These are phyloP conservation scores for Aspergillus carbonarius DNA, from an alignment of 2,329 filamentous ascomycete genomes.

Conservation along the genomic window DNA sequence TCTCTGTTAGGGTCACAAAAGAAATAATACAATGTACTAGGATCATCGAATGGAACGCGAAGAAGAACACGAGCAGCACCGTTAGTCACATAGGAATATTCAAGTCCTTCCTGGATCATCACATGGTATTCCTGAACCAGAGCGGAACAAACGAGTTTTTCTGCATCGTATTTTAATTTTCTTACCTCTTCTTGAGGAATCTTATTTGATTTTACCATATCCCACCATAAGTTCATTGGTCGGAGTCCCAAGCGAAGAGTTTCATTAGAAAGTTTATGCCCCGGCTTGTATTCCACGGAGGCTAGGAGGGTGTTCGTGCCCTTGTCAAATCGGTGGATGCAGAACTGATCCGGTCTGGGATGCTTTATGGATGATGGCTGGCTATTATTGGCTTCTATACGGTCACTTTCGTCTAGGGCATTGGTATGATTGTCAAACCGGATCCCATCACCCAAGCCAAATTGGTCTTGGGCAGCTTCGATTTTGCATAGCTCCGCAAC, in stretches of 20 bases:
- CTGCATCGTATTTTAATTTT: conserved; percentile 26
- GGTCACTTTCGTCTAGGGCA: conserved; percentile 10
- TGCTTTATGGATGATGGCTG: conserved; percentile 2
- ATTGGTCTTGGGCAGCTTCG: conserved; percentile 24
- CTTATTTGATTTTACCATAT: conserved; percentile 18
- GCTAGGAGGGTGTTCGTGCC: conserved; percentile 9
- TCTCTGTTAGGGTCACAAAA: conserved; percentile 23
- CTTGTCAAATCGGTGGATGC: conserved; percentile 18
- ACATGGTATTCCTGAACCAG: conserved; percentile 30
- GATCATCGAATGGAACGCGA: conserved; percentile 23
- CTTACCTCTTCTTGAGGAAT: conserved; percentile 13
- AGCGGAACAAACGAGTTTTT: conserved; percentile 19
- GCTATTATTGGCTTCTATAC: not conserved
- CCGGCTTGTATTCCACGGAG: conserved; percentile 19
- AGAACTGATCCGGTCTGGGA: conserved; percentile 24
- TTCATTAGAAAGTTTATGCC: conserved; percentile 14
- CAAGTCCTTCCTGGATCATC: conserved; percentile 23
- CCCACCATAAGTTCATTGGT: conserved; percentile 21
- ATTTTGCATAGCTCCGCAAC: conserved; percentile 28
- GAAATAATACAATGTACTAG: conserved; percentile 26
- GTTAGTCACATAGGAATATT: conserved; percentile 24
- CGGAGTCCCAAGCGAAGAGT: conserved; percentile 8
- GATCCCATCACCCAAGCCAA: conserved; percentile 23
- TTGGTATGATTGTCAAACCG: conserved; percentile 22
- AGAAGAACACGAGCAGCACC: conserved; percentile 22